Conservation (phyloP, 192 early-diverging fungal genomes). For the Allomyces macrogynus region DNA sequence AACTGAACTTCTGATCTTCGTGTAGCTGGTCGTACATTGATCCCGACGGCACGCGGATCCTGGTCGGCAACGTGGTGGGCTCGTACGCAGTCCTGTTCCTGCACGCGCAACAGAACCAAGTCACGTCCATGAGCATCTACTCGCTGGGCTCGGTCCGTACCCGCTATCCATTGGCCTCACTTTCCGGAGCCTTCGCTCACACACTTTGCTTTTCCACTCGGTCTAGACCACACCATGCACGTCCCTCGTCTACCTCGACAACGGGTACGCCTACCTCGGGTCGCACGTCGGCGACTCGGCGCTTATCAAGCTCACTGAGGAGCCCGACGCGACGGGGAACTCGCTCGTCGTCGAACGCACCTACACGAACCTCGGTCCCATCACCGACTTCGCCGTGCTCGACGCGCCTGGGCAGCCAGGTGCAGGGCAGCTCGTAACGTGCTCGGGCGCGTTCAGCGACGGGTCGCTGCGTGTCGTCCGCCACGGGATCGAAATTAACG, state of each 20-base stretch:
- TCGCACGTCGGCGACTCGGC: slow-evolving; percentile 71
- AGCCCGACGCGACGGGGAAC: slow-evolving; percentile 16
- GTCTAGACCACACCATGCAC: slow-evolving; percentile 18
- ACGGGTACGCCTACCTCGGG: slow-evolving; percentile 57
- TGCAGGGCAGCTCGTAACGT: slow-evolving; percentile 53
- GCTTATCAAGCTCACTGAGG: slow-evolving; percentile 35
- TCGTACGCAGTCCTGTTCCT: not conserved
- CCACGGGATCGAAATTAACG: slow-evolving; percentile 73
- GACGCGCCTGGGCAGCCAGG: slow-evolving; percentile 36
- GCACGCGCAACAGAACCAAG: not conserved
- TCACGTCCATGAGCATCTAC: not conserved
- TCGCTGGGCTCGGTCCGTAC: not conserved
- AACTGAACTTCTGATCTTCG: not conserved
- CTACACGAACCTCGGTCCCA: slow-evolving; percentile 58
- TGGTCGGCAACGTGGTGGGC: not conserved
- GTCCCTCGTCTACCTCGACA: slow-evolving; percentile 42
- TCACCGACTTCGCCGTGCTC: slow-evolving; percentile 67
- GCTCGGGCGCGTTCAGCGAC: slow-evolving; percentile 52
- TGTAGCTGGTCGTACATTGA: not conserved
- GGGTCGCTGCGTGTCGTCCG: slow-evolving; percentile 62
- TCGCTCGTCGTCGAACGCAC: slow-evolving; percentile 38
- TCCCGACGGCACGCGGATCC: not conserved
- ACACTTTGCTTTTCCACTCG: not conserved
- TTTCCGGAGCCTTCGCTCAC: not conserved
- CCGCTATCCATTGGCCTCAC: not conserved